Evolutionary conservation across 371 early-diverging fungal species (phyloP), one percentile per base, ranked within the genome.

Genomic region (Mucor lusitanicus): DNA sequence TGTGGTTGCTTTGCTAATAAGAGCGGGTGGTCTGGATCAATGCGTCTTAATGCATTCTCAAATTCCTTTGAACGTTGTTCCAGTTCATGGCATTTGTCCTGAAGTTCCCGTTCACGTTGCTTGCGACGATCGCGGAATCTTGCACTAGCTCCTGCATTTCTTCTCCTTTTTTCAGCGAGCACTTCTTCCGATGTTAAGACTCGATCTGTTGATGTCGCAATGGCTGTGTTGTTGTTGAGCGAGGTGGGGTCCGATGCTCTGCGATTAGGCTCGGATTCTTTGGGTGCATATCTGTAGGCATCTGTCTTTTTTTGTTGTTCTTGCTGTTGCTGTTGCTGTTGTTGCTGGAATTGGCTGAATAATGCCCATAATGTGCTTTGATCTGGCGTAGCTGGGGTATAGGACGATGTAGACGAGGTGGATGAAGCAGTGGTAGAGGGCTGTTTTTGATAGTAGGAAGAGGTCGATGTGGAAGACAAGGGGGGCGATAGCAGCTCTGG

Each of bases 111-210:
- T 48, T 87, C 87, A 39, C 85, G 76, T 63, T 88, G 87, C 62
- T 87, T 87, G 23, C 87, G 81, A 32, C 87, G 82, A 65, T 85
- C 87, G 42, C 87, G 77, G 53, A 87, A 87, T 8, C 87, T 72
- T 33, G 85, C 85, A 7, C 83, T 82, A 0, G 87, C 87, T 25
- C 82, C 82, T 39, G 87, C 87, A 64, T 87, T 87, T 30, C 87
- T 67, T 62, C 83, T 75, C 50, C 87, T 71, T 63, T 88, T 85
- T 69, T 90, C 90, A 19, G 86, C 87, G 21, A 89, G 60, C 1
- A 86, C 74, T 32, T 76, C 66, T 37, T 80, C 84, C 8, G 83
- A 79, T 5, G 70, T 55, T 33, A 70, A 33, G 0, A 19, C 54
- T 46, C 30, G 50, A 17, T 30, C 32, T 6, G 39, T 19, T 17